Base-by-base conservation (phyloP, 306 rosid species). In the Quercus wislizeni region DNA sequence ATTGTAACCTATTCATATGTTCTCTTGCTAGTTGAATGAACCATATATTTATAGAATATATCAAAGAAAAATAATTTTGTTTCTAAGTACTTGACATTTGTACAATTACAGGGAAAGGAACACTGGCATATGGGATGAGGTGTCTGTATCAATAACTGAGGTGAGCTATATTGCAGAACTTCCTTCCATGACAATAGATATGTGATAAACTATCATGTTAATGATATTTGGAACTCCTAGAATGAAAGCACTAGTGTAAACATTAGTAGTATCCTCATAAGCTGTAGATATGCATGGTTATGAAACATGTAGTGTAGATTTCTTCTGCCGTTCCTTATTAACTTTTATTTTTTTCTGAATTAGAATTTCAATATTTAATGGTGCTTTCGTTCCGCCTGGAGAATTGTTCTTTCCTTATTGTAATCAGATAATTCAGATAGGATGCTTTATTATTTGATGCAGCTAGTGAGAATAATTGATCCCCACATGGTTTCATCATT, bases 51-150 rank as follows among this genome's bases (percentile, higher is more conserved):
- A 71, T 65, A 65, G 76, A 81, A 49, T 74, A 56, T 59, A 61
- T 15, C 33, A 54, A 69, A 77, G 68, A 13, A 64, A 68, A 70
- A 13, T 51, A 11, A 63, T 38, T 75, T 51, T 74, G 49, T 73
- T 55, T 74, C 61, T 80, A 71, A 83, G 81, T 78, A 55, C 55
- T 54, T 85, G 74, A 74, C 49, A 61, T 69, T 78, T 72, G 41
- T 76, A 69, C 51, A 18, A 76, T 79, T 81, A 78, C 92, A 92
- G 97, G 86, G 98, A 94, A 87, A 87, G 97, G 81, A 94, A 94
- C 86, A 92, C 98, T 21, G 97, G 98, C 86, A 90, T 94, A 84
- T 94, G 98, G 98, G 98, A 94, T 85, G 97, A 92, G 77, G 97
- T 92, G 65, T 92, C 97, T 59, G 52, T 92, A 71, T 87, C 88